Evolutionary conservation across 352 stramenopile genomes (phyloP).

Genomic region (Pythium volutum): DNA sequence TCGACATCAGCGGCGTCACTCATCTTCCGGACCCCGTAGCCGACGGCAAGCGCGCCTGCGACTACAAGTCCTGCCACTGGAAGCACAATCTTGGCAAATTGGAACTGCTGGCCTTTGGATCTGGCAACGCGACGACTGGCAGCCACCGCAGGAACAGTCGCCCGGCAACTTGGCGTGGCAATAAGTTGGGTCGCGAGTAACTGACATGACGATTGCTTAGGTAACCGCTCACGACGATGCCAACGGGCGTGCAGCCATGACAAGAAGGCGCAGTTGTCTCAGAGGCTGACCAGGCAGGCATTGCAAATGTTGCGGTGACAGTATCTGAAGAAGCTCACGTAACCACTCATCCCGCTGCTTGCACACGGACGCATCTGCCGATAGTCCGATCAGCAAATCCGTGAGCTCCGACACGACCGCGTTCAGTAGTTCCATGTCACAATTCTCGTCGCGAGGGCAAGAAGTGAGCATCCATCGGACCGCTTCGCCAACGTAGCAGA

Average conservation of each 20-base stretch:
- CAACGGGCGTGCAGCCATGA: constrained; percentile 9
- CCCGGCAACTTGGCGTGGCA: too few relatives aligned
- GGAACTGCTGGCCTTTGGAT: background rate
- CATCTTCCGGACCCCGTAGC: background rate
- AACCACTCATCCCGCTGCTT: constrained; percentile 16
- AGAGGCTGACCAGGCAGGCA: constrained; percentile 1
- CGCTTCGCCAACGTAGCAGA: constrained; percentile 2
- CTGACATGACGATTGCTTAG: too few relatives aligned
- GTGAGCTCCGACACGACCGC: constrained; percentile 1
- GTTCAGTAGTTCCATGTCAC: background rate
- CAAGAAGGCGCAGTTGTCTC: constrained; percentile 15
- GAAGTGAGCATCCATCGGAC: constrained; percentile 15
- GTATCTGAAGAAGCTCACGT: constrained; percentile 13
- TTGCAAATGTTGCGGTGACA: constrained; percentile 10
- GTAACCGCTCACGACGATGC: background rate
- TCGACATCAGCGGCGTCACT: background rate
- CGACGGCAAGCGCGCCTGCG: background rate
- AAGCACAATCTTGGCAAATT: background rate
- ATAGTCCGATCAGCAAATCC: constrained; percentile 1
- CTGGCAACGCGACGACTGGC: too few relatives aligned
- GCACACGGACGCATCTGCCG: background rate
- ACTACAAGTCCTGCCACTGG: background rate
- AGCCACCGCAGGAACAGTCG: too few relatives aligned
- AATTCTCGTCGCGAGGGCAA: background rate
- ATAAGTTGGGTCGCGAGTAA: too few relatives aligned